phyloP scores from a whole-genome alignment of 73 alveolate genomes.

The Durusdinium trenchii region DNA sequence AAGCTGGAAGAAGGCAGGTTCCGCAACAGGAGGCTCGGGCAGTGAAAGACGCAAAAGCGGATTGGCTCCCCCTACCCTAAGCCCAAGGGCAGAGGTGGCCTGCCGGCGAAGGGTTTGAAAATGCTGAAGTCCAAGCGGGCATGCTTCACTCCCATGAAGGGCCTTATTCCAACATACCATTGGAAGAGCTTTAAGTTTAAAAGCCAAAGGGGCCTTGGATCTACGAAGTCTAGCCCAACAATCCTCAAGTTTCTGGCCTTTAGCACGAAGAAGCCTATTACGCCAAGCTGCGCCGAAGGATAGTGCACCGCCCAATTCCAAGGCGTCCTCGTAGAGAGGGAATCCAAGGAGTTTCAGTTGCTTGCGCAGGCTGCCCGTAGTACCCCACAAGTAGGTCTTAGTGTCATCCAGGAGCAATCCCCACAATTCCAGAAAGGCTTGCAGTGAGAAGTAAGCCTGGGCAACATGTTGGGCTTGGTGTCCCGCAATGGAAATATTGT shows the following conservation, averaged over 20 bases:
- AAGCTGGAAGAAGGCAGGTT: conserved; percentile 10
- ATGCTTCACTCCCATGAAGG: not conserved
- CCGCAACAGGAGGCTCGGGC: not conserved
- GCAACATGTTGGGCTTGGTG: not conserved
- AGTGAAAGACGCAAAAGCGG: not conserved
- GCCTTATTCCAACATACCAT: not conserved
- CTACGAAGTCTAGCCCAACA: not conserved
- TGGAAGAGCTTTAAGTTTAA: not conserved
- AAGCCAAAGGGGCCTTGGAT: not conserved
- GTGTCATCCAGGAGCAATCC: not conserved
- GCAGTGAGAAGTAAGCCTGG: not conserved
- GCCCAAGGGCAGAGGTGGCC: not conserved
- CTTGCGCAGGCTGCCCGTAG: not conserved
- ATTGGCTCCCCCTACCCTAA: not conserved
- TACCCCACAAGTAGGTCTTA: not conserved
- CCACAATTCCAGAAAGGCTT: not conserved
- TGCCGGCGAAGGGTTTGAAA: not conserved
- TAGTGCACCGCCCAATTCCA: not conserved
- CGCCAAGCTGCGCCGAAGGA: not conserved
- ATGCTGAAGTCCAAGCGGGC: not conserved
- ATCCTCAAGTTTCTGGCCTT: not conserved
- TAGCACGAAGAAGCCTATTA: not conserved
- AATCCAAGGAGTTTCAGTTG: not conserved
- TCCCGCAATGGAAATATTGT: not conserved
- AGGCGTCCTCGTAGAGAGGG: not conserved